These are phyloP conservation scores for Westerdykella sp. DNA, from an alignment of 2,329 filamentous ascomycete genomes.

Conservation along the genomic window DNA sequence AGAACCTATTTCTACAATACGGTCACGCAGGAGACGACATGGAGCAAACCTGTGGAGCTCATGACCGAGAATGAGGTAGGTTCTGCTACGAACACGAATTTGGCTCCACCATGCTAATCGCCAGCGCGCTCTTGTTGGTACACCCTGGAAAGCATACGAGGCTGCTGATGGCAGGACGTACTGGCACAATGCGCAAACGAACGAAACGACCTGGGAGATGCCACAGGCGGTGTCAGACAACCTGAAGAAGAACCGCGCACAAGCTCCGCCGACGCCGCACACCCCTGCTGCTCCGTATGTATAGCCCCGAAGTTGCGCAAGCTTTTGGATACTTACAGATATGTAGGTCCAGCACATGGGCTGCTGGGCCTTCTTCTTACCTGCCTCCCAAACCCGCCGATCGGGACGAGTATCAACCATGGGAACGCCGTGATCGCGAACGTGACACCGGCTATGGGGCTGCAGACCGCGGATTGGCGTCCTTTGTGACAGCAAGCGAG, in stretches of 20 bases:
- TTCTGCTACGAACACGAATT: slow-evolving; percentile 2
- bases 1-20: slow-evolving; percentile 88
- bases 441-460: slow-evolving; percentile 43
- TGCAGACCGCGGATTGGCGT: slow-evolving; percentile 26
- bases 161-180: slow-evolving; percentile 83
- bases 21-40: slow-evolving; percentile 80
- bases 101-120: slow-evolving; percentile 9
- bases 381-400: slow-evolving; percentile 32
- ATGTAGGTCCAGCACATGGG: slow-evolving; percentile 43
- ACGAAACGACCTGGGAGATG: slow-evolving; percentile 92
- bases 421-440: slow-evolving; percentile 40
- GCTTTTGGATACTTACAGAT: slow-evolving; percentile 20
- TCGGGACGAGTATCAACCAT: slow-evolving; percentile 40
- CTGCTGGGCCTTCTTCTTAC: slow-evolving; percentile 50
- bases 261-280: slow-evolving; percentile 40
- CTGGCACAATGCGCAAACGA: slow-evolving; percentile 87
- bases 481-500: slow-evolving; percentile 49
- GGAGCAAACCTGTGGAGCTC: slow-evolving; percentile 87
- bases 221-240: slow-evolving; percentile 66
- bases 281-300: slow-evolving; percentile 45
- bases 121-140: slow-evolving; percentile 71
- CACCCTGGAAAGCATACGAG: slow-evolving; percentile 90
- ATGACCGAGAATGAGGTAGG: slow-evolving; percentile 75
- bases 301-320: slow-evolving; percentile 15
- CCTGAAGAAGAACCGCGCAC: slow-evolving; percentile 68